Conservation (phyloP, 108 stramenopile species). For the Phaeodactylum tricornutum region DNA sequence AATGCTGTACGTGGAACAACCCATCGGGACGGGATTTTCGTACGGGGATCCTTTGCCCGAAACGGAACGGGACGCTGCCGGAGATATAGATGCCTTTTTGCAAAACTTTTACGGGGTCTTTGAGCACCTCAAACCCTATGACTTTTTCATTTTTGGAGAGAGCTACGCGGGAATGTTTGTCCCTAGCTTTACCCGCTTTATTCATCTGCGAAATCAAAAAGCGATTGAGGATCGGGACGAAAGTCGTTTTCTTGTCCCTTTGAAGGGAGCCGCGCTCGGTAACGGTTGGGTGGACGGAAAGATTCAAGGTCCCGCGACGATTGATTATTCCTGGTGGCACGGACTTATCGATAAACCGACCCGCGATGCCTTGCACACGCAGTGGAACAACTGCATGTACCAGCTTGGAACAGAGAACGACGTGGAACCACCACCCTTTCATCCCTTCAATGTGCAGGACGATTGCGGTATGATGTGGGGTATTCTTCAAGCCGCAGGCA, state of each 20-base stretch:
- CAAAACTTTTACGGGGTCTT: slow-evolving; percentile 24
- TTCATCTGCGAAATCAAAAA: slow-evolving; percentile 12
- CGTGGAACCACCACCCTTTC: slow-evolving; percentile 55
- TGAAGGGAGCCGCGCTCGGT: slow-evolving; percentile 17
- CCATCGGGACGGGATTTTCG: slow-evolving; percentile 60
- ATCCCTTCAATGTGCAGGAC: slow-evolving; percentile 50
- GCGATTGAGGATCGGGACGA: not conserved
- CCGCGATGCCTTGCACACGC: not conserved
- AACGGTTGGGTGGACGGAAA: slow-evolving; percentile 52
- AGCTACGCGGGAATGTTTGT: slow-evolving; percentile 36
- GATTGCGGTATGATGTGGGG: slow-evolving; percentile 54
- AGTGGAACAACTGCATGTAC: not conserved
- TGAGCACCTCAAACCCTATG: not conserved
- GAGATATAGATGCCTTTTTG: slow-evolving; percentile 23
- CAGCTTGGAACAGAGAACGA: too few species aligned
- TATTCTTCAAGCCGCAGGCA: slow-evolving; percentile 46
- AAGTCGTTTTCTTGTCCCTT: not conserved
- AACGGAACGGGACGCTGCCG: slow-evolving; percentile 20
- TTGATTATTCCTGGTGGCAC: slow-evolving; percentile 73
- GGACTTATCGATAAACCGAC: slow-evolving; percentile 49
- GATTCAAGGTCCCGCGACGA: slow-evolving; percentile 48
- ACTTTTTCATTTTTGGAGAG: slow-evolving; percentile 80
- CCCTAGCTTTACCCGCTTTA: slow-evolving; percentile 17
- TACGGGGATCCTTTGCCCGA: slow-evolving; percentile 33
- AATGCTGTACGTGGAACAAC: slow-evolving; percentile 72